Base-by-base conservation (phyloP, 345 rosid species). In the Linum trigynum region DNA sequence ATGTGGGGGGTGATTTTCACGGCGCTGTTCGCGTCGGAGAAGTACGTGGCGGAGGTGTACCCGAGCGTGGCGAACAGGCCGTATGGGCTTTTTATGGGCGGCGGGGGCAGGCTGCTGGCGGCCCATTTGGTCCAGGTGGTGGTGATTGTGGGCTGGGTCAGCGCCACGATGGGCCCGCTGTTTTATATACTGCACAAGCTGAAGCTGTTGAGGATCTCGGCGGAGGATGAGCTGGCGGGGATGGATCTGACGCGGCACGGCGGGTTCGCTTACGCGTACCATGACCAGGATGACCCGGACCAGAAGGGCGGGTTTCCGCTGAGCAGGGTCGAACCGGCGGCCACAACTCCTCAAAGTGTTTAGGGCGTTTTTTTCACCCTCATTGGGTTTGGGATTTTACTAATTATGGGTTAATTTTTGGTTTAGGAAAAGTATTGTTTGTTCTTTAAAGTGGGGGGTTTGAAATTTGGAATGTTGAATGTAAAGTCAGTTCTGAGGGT, bases 61-160 rank as follows among this genome's bases (percentile, higher is more conserved):
- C 65, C 65, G 65, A n/a, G 23, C 32, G 17, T 38, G 7, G 32
- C 65, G 35, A 23, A 23, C 32, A 14, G 65, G 50, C 65, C 65
- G 48, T 62, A 62, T 35, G 65, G 65, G 50, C 50, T 62, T 48
- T 38, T 62, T 9, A 62, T 62, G 65, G 65, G 65, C 35, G 65
- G 65, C 32, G 65, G 65, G 14, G 65, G 65, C 35, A 62, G n/a
- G 65, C 50, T 62, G 7, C 16, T 62, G 1, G 65, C 48, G 2
- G 65, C 65, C 23, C 65, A 62, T 41, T 6, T 62, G 50, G 39
- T 62, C 17, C 65, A 62, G 51, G n/a, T 62, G 0, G 1, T 62
- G 65, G 65, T 62, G 50, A 62, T 62, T 39, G 17, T 14, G 5
- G 65, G 65, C 50, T 62, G 65, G 65, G 65, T 62, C 17, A 62